These are phyloP conservation scores for Trametes sp. DNA, from an alignment of 1,284 basidiomycete species.

Conservation along the genomic window DNA sequence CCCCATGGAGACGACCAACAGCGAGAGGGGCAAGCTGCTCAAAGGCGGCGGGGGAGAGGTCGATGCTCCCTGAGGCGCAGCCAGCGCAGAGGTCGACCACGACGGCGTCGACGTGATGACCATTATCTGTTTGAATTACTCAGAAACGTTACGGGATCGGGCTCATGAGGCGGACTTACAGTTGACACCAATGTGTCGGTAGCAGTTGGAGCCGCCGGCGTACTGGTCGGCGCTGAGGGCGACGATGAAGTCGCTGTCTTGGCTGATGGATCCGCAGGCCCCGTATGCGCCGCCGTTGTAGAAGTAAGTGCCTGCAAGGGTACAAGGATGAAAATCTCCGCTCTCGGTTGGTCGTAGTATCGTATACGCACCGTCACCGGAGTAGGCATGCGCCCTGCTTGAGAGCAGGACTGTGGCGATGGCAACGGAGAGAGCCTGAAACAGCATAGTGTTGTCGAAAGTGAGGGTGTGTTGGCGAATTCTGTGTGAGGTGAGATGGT, in stretches of 20 bases:
- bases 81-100: constrained; percentile 36
- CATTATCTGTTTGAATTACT: constrained; percentile 34
- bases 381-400: background rate
- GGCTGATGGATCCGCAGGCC: constrained; percentile 14
- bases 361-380: constrained; percentile 14
- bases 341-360: no score
- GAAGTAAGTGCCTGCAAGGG: constrained; percentile 13
- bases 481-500: background rate
- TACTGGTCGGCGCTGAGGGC: constrained; percentile 14
- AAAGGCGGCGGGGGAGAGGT: constrained; percentile 12
- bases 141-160: no score
- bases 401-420: background rate
- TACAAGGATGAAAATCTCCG: no score
- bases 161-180: constrained; percentile 1
- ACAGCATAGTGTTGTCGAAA: background rate
- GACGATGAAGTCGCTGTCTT: constrained; percentile 18
- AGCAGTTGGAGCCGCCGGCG: constrained; percentile 14
- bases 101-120: constrained; percentile 29
- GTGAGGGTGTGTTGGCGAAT: background rate
- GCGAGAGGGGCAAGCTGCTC: constrained; percentile 8
- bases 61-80: constrained; percentile 33
- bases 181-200: constrained; percentile 3
- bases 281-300: background rate
- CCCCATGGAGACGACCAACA: constrained; percentile 6
- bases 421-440: background rate